Evolutionary conservation across 139 green algal genomes (phyloP).

Genomic region (Chlamydomonas asymmetrica): DNA sequence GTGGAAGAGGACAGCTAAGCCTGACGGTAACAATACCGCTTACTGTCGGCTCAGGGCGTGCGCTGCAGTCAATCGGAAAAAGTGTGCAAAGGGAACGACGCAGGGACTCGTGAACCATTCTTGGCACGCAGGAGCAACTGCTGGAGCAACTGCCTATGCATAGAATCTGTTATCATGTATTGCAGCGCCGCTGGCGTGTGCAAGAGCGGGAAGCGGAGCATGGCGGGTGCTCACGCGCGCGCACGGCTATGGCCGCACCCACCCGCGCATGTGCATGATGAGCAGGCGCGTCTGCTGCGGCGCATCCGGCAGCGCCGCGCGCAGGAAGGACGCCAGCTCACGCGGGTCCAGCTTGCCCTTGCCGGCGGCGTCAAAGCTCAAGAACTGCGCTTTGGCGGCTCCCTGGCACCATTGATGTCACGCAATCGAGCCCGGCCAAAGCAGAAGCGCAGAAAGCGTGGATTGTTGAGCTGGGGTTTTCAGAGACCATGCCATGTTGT

Average conservation of each 20-base stretch:
- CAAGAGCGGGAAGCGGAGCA: neutral
- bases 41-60: too few species aligned
- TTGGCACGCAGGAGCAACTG: neutral
- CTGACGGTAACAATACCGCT: too few species aligned
- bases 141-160: neutral
- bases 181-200: too few species aligned
- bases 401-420: too few species aligned
- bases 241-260: neutral
- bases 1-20: too few species aligned
- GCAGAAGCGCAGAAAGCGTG: too few species aligned
- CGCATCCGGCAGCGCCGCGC: neutral
- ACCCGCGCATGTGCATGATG: conserved; percentile 29
- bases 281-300: conserved; percentile 19
- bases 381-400: conserved; percentile 7
- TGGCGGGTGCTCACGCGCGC: neutral
- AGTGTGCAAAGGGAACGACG: neutral
- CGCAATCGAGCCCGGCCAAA: too few species aligned
- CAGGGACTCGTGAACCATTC: neutral
- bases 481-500: too few species aligned
- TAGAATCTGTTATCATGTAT: too few species aligned
- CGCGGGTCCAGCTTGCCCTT: conserved; percentile 19
- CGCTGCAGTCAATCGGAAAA: too few species aligned
- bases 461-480: too few species aligned
- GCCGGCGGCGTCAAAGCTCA: conserved; percentile 11
- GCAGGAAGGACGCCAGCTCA: conserved; percentile 23